Evolutionary conservation across 495 filamentous ascomycete species (phyloP), one percentile per base, ranked within the genome.

Genomic region (Cercophora sp.): DNA sequence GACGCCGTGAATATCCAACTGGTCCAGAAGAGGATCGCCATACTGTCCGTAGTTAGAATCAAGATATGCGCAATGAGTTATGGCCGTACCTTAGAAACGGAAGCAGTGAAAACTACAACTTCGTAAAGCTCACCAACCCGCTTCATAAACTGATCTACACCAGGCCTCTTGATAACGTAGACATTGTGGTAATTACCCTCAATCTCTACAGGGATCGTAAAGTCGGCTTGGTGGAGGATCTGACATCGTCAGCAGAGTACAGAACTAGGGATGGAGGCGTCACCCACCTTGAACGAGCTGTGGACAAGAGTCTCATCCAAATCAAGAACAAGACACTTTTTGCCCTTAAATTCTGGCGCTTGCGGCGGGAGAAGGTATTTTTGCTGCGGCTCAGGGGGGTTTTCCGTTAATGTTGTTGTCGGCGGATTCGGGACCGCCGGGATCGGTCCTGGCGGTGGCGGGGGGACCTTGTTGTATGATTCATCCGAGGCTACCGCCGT

Each of bases 121-220:
- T 99, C 93, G 64, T 97, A 99, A 37, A 99, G 75, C 71, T 99
- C 93, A 35, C 93, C 93, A 26, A 99, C 90, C 25, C 93, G 79
- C 71, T 97, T 99, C 90, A 99, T 96, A 69, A 99, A 99, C 55
- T 92, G 84, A 65, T 99, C 93, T 13, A 97, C 93, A 23, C 93
- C 93, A 19, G 93, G 93, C 49, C 93, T 83, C 70, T 99, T 99
- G 67, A 97, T 97, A 43, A 99, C 93, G 67, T 99, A 99, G 40
- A 99, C 95, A 59, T 99, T 99, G 69, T 99, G 93, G 65, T 91
- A 96, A 66, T 96, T 93, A 13, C 93, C 93, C 69, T 99, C 93
- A 52, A 99, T 99, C 66, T 99, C 93, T 26, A 99, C 94, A 1
- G 93, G 93, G 65, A 99, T 97, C 10, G 94, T 99, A 62, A 99